These are phyloP conservation scores for Pestalotiopsis sp. DNA, from an alignment of 2,329 filamentous ascomycete genomes.

Conservation along the genomic window DNA sequence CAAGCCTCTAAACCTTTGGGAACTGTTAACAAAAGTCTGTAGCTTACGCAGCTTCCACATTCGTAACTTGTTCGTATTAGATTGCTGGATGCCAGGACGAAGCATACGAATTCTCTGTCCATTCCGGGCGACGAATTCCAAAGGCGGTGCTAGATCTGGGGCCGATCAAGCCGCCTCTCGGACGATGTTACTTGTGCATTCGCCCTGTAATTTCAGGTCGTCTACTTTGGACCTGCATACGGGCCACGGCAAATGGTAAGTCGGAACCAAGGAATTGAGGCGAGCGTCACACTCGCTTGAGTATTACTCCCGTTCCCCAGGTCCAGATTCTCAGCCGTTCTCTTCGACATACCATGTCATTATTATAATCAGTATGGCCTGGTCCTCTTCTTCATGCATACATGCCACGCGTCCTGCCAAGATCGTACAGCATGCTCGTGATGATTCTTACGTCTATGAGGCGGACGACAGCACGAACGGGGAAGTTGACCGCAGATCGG, in stretches of 20 bases:
- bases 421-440: neutral
- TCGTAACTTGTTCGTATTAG: neutral
- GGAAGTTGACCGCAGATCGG: neutral
- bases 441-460: neutral
- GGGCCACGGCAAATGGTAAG: neutral
- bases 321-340: neutral
- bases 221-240: neutral
- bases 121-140: neutral
- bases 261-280: neutral
- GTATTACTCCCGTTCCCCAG: neutral
- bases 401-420: neutral
- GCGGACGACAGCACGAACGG: neutral
- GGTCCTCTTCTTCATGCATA: neutral
- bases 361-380: neutral
- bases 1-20: too few species aligned
- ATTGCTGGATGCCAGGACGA: neutral
- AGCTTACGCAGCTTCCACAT: neutral
- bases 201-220: neutral
- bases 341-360: neutral
- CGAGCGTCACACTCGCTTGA: neutral
- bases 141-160: neutral
- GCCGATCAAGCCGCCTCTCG: neutral
- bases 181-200: neutral
- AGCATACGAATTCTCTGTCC: neutral
- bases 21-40: neutral